Base-by-base conservation (phyloP, 352 stramenopile species). In the Pythium oligandrum region DNA sequence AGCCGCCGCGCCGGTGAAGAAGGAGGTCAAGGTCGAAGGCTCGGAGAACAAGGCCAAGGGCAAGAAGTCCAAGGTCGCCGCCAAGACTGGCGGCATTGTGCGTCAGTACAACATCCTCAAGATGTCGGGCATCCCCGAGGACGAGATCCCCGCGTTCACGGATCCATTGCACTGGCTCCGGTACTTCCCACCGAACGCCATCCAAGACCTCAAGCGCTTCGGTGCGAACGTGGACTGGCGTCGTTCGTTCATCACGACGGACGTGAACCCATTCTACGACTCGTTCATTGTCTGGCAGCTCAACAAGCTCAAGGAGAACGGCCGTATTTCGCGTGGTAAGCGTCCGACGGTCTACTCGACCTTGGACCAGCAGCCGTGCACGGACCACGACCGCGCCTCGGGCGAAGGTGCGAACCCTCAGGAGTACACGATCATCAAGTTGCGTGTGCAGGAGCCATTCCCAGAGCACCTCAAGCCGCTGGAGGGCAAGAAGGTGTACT, bases 231-330 rank as follows among this genome's bases (percentile, higher is more conserved):
- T 99, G 10, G 98, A 99, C 74, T 99, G 97, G 96, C 78, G 98
- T 56, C 86, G 98, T 33, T 96, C 91, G 35, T 99, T 99, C 78
- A 99, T 99, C 67, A 99, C 98, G 12, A 99, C 98, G 37, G 86
- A 97, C 42, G 89, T 98, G 35, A 99, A 99, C 78, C 95, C 95
- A 12, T 99, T 98, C 72, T 99, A 99, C 77, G 96, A 99, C 68
- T 83, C 90, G 40, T 99, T 99, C 75, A 98, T 99, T 66, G 93
- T 86, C 47, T 99, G 98, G 98, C 97, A 99, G 78, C 98, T 99
- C 61, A 96, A 98, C 73, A 96, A 90, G 38, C 77, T 99, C 10
- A 93, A 96, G 40, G 93, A 96, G 57, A 90, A 90, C 68, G 75
- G 75, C 9, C 84, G 86, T 45, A 67, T 95, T 11, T 86, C 80